Conservation (phyloP, 805 yeast species). For the Starmerella roubikii region DNA sequence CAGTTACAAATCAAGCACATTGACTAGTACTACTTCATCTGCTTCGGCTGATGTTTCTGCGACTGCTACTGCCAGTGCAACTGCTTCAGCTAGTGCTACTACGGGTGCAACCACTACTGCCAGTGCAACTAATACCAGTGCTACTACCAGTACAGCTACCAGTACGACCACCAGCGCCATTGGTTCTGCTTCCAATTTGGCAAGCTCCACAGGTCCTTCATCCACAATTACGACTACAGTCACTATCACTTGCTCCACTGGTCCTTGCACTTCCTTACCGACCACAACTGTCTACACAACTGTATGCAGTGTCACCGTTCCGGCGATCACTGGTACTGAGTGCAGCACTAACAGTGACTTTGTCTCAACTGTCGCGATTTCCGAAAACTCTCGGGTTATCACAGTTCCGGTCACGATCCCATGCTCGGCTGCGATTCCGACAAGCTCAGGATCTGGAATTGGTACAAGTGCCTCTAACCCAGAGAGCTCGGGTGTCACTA, state of each 20-base stretch:
- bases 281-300: slow-evolving; percentile 13
- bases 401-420: not conserved
- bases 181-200: not conserved
- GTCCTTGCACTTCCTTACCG: slow-evolving; percentile 4
- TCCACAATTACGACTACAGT: slow-evolving; percentile 9
- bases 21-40: not conserved
- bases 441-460: not conserved
- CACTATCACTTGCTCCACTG: slow-evolving; percentile 11
- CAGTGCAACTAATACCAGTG: not conserved
- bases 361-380: slow-evolving; percentile 4
- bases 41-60: not conserved
- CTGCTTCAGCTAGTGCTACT: not conserved
- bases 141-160: not conserved
- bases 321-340: slow-evolving; percentile 2
- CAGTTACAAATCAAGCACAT: too few species aligned
- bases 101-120: not conserved
- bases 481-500: too few species aligned
- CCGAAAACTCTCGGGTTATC: slow-evolving; percentile 5
- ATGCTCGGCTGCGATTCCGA: not conserved
- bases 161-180: not conserved
- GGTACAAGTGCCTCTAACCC: not conserved
- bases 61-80: not conserved
- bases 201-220: not conserved
- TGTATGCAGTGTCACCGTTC: slow-evolving; percentile 9
- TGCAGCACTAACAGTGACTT: slow-evolving; percentile 1